Conservation (phyloP, 192 early-diverging fungal species). For the Backusella westeae region DNA sequence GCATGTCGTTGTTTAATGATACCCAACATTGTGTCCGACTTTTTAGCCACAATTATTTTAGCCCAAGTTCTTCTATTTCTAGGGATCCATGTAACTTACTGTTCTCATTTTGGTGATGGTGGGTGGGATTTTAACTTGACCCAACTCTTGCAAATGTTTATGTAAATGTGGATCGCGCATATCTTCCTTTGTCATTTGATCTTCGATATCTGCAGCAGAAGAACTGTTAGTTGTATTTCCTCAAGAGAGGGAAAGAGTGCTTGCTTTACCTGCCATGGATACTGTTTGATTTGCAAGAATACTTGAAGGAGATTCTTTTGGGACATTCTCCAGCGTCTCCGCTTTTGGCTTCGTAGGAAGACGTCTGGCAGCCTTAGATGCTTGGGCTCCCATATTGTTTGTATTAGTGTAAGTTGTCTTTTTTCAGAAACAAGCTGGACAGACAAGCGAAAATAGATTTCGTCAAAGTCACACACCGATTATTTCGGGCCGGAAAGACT, state of each 20-base stretch:
- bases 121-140: slow-evolving; percentile 16
- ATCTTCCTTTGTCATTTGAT: slow-evolving; percentile 9
- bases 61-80: not conserved
- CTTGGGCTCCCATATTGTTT: slow-evolving; percentile 20
- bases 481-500: no score
- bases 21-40: slow-evolving; percentile 27
- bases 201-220: not conserved
- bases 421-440: no score
- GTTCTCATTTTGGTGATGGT: slow-evolving; percentile 23
- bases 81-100: not conserved
- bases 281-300: not conserved
- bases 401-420: not conserved
- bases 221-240: no score
- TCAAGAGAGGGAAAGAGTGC: no score
- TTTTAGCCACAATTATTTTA: not conserved
- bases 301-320: slow-evolving; percentile 13
- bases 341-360: slow-evolving; percentile 11
- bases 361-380: slow-evolving; percentile 12
- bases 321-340: slow-evolving; percentile 8
- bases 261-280: not conserved
- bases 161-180: slow-evolving; percentile 9
- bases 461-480: no score
- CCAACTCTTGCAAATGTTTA: slow-evolving; percentile 6
- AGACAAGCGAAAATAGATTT: no score
- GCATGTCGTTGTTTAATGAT: slow-evolving; percentile 11